These are phyloP conservation scores for Monosporascus cannonballus DNA, from an alignment of 2,329 filamentous ascomycete genomes.

Conservation along the genomic window DNA sequence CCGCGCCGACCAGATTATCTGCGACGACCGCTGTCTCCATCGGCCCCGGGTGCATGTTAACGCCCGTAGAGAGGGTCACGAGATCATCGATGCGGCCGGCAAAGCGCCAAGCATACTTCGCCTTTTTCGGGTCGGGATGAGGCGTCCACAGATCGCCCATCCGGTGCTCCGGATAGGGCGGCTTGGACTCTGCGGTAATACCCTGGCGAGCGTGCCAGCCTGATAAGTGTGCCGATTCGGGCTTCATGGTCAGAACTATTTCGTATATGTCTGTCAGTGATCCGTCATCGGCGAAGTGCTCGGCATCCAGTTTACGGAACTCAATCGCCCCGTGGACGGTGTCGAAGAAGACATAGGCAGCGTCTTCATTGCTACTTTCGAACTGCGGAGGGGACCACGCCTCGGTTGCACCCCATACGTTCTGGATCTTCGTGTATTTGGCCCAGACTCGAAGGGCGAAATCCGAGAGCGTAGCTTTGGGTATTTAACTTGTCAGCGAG, in stretches of 20 bases:
- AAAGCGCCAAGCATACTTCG: constrained; percentile 13
- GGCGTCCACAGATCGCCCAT: constrained; percentile 17
- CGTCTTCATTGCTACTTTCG: constrained; percentile 9
- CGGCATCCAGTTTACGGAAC: constrained; percentile 10
- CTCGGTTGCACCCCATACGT: constrained; percentile 13
- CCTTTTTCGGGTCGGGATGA: constrained; percentile 15
- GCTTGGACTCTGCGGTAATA: constrained; percentile 3
- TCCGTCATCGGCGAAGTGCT: constrained; percentile 6
- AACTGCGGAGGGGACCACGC: constrained; percentile 8
- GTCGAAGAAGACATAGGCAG: constrained; percentile 14
- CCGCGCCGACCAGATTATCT: constrained; percentile 5
- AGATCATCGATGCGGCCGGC: constrained; percentile 20
- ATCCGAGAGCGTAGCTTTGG: constrained; percentile 8
- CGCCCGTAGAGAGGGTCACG: constrained; percentile 13
- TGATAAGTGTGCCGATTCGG: constrained; percentile 7
- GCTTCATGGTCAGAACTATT: constrained; percentile 9
- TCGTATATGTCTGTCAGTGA: constrained; percentile 10
- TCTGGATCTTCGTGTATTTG: constrained; percentile 10
- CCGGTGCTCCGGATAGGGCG: constrained; percentile 9
- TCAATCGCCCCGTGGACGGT: constrained; percentile 8
- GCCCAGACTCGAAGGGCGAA: constrained; percentile 9
- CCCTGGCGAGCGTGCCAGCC: constrained; percentile 9
- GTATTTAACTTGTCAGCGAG: too few species aligned
- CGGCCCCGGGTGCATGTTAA: constrained; percentile 12
- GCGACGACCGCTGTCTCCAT: constrained; percentile 10